phyloP scores from a whole-genome alignment of 805 yeast species.

The Geotrichum ghanense region DNA sequence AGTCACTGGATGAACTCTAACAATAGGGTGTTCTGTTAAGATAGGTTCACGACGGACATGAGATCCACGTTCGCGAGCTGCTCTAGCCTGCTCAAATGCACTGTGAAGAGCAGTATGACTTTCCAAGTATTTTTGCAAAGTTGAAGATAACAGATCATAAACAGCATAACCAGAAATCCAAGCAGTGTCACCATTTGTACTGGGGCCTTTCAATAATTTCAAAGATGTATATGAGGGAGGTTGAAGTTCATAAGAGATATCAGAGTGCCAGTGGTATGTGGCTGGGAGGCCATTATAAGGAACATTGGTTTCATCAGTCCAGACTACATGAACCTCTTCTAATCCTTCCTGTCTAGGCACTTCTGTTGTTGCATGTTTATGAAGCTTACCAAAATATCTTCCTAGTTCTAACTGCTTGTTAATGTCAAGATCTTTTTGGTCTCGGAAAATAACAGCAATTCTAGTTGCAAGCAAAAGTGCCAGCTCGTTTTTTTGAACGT shows the following conservation, averaged over 20 bases:
- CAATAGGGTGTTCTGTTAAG: conserved; percentile 43
- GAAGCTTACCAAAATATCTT: conserved; percentile 35
- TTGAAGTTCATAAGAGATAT: conserved; percentile 43
- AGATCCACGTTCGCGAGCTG: conserved; percentile 28
- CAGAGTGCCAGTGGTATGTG: conserved; percentile 38
- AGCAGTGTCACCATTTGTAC: conserved; percentile 68
- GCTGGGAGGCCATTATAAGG: conserved; percentile 15
- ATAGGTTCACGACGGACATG: conserved; percentile 34
- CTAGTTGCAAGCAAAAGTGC: conserved; percentile 55
- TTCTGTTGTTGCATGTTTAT: conserved; percentile 30
- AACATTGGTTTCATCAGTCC: conserved; percentile 5
- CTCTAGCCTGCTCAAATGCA: conserved; percentile 37
- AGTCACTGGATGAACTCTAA: conserved; percentile 52
- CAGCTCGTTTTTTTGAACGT: conserved; percentile 48
- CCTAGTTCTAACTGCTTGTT: conserved; percentile 35
- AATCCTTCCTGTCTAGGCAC: conserved; percentile 32
- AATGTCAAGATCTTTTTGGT: conserved; percentile 47
- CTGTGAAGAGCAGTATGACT: conserved; percentile 60
- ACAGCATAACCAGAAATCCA: conserved; percentile 65
- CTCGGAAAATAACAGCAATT: conserved; percentile 49
- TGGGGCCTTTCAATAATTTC: conserved; percentile 42
- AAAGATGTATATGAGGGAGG: conserved; percentile 48
- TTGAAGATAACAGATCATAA: conserved; percentile 58
- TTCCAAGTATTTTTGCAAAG: conserved; percentile 43
- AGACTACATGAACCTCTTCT: conserved; percentile 27